Conservation (phyloP, 2,329 filamentous ascomycete genomes). For the Penicillium polonicum region DNA sequence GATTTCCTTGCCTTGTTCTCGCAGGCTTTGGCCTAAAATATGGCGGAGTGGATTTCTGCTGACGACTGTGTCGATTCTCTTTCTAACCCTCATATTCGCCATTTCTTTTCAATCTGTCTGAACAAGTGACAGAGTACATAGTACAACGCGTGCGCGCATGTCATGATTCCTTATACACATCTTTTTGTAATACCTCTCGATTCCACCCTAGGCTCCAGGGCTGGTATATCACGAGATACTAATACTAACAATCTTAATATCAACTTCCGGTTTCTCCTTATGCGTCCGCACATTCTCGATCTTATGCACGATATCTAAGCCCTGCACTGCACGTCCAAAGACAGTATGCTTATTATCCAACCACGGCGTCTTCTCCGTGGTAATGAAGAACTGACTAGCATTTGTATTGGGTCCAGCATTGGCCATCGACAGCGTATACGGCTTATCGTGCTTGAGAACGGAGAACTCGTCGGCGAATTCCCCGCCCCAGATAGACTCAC, state of each 20-base stretch:
- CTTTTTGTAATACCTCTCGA: background rate
- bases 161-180: constrained; percentile 2
- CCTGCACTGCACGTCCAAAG: constrained; percentile 85
- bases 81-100: background rate
- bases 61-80: background rate
- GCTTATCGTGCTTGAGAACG: constrained; percentile 86
- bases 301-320: constrained; percentile 89
- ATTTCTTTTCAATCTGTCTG: background rate
- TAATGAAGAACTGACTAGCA: constrained; percentile 97
- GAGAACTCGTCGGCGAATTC: constrained; percentile 95
- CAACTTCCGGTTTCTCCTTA: constrained; percentile 92
- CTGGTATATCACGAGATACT: constrained; percentile 23
- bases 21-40: background rate
- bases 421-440: constrained; percentile 96
- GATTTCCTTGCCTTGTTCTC: background rate
- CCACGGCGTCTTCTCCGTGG: constrained; percentile 96
- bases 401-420: constrained; percentile 96
- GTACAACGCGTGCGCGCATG: constrained; percentile 1
- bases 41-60: background rate
- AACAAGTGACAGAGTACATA: constrained; percentile 2
- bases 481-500: constrained; percentile 88
- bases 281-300: constrained; percentile 88
- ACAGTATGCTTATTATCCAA: constrained; percentile 95
- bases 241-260: constrained; percentile 96
- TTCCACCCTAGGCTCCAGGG: background rate